Evolutionary conservation across 2,329 filamentous ascomycete genomes (phyloP), one percentile per base, ranked within the genome.

Genomic region (Neofusicoccum ribis): DNA sequence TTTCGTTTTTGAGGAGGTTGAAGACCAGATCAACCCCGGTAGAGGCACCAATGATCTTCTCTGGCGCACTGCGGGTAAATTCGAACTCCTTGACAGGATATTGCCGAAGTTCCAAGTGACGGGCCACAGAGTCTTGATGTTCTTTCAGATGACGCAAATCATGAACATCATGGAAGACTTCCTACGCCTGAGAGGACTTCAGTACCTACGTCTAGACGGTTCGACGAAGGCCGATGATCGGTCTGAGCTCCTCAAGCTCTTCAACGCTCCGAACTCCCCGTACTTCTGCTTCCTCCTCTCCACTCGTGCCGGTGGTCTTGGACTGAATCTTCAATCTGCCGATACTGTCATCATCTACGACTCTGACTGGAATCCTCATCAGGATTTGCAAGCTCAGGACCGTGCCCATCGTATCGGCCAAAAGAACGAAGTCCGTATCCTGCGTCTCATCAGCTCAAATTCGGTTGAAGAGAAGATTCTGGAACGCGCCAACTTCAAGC

Each of bases 101-200:
- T 79, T 99, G 68, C 95, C 95, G 52, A 99, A 99, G 80, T 98
- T 99, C 79, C 87, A 91, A 71, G 89, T 86, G 3, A 93, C 92
- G 1, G 92, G 92, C 15, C 95, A 99, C 86, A 91, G 95, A 79
- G 93, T 98, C 34, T 84, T 99, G 77, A 98, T 99, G 91, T 99
- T 99, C 86, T 99, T 99, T 85, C 95, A 99, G 78, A 99, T 99
- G 95, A 99, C 95, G 3, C 93, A 96, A 68, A 99, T 99, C 76
- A 99, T 99, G 95, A 97, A 99, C 80, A 99, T 99, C 74, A 98
- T 99, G 95, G 95, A 99, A 72, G 95, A 99, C 77, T 99, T 96
- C 77, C 80, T 99, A 68, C 90, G 94, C 3, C 90, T 92, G 73
- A 87, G 92, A 69, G 90, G 89, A 52, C 84, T 97, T 70, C 85